Evolutionary conservation across 2,329 filamentous ascomycete genomes (phyloP), one percentile per base, ranked within the genome.

Genomic region (Venturia aucupariae): DNA sequence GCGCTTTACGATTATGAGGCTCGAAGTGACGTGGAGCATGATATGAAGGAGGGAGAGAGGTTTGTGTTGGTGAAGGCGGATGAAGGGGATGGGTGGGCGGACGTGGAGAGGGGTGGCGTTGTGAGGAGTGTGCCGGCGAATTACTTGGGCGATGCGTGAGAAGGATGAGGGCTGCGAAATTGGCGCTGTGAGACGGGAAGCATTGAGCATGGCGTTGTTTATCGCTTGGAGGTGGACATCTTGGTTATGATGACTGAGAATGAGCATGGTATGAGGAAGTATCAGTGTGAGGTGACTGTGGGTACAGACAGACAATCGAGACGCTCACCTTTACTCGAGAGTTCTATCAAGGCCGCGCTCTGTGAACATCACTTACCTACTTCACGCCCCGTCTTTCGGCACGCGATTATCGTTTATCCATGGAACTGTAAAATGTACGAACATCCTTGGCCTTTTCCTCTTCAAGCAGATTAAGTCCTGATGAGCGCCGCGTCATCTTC

Each of bases 1-100:
- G 94, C 94, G 1, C 69, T 97, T 70, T 99, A 97, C 74, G 90
- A 94, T 61, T 99, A 99, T 74, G 82, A 87, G 62, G 91, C 93
- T 22, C 87, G 91, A 70, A 92, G 86, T 68, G 90, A 95, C 6
- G 84, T 86, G 8, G 94, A 99, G 77, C 92, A 93, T 75, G 91
- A 83, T 71, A 99, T 99, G 90, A 74, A 75, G 0, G 93, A 96
- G 75, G 94, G 94, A 0, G 94, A 99, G 76, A 84, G 87, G 62
- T 95, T 99, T 71, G 92, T 99, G 46, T 80, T 99, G 39, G 86
- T 97, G 67, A 92, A 87, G 71, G 87, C 90, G 65, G 93, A 97
- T 72, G 84, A 87, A 0, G 94, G 94, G 1, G 94, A 97, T 78
- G 94, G 94, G 0, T 99, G 94, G 94, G 90, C 88, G 35, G 94